These are phyloP conservation scores for Xanthoconium separans DNA, from an alignment of 1,284 basidiomycete species.

Conservation along the genomic window DNA sequence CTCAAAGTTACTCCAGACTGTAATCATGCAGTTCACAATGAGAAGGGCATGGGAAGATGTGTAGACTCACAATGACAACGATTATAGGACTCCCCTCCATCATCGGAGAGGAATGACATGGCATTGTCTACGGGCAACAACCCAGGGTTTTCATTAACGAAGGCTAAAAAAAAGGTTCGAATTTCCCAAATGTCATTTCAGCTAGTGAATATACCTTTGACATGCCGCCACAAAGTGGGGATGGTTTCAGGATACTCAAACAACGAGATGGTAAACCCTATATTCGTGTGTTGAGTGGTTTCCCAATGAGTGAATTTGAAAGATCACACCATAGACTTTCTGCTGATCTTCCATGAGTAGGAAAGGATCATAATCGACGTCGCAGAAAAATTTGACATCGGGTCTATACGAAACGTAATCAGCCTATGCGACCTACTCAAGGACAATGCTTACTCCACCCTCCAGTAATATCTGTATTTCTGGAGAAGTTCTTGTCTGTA, in stretches of 20 bases:
- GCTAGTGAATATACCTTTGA: constrained; percentile 50
- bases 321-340: constrained; percentile 71
- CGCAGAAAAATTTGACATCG: constrained; percentile 83
- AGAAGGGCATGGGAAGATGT: constrained; percentile 1
- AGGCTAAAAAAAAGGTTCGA: constrained; percentile 51
- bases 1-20: constrained; percentile 92
- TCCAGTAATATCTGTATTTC: constrained; percentile 92
- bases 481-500: constrained; percentile 79
- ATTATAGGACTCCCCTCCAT: constrained; percentile 80
- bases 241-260: constrained; percentile 87
- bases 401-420: constrained; percentile 48
- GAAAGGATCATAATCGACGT: constrained; percentile 88
- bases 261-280: constrained; percentile 82
- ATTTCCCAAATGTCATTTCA: background rate
- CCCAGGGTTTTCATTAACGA: constrained; percentile 71
- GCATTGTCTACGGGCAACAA: constrained; percentile 72
- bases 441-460: constrained; percentile 52
- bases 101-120: constrained; percentile 80
- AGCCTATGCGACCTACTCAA: background rate
- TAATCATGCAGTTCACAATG: background rate
- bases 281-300: background rate
- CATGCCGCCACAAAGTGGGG: constrained; percentile 79
- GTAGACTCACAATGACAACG: constrained; percentile 76
- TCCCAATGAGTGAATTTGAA: background rate
- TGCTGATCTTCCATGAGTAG: constrained; percentile 85